Conservation (phyloP, 148 eudicot species). For the Rhododendron henanense region DNA sequence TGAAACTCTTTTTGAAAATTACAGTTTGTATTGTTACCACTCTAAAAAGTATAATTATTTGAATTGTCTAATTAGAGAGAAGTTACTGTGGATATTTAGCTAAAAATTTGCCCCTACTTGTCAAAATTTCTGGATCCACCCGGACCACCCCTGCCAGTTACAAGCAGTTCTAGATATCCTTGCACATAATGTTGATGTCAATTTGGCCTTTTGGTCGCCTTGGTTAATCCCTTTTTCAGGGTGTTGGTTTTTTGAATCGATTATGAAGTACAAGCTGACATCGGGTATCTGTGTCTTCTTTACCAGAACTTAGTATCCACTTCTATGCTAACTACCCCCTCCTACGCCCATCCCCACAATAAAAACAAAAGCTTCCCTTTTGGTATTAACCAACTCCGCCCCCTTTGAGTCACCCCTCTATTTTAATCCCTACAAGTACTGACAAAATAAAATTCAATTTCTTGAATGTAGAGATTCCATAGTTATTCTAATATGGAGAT, state of each 20-base stretch:
- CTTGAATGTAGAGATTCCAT: not conserved
- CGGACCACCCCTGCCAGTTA: not conserved
- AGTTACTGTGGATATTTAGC: not conserved
- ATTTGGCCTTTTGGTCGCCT: not conserved
- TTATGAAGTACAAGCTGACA: not conserved
- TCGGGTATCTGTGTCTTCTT: too few relatives aligned
- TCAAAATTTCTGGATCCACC: not conserved
- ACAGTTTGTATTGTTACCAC: not conserved
- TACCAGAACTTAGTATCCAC: not conserved
- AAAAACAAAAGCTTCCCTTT: not conserved
- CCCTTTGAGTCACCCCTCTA: not conserved
- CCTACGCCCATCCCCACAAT: not conserved
- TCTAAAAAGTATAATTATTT: not conserved
- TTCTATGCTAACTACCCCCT: not conserved
- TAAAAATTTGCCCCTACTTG: not conserved
- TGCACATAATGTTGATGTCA: not conserved
- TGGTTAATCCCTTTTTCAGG: not conserved
- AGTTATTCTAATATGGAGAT: not conserved
- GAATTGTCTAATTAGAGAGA: not conserved
- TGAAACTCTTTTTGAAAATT: not conserved
- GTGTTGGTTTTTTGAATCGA: not conserved
- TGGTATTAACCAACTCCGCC: not conserved
- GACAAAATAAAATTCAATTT: not conserved
- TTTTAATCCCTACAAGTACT: not conserved
- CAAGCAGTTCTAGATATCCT: slow-evolving; percentile 3